These are phyloP conservation scores for Tulasnella sp. DNA, from an alignment of 768 basidiomycete genomes.

Conservation along the genomic window DNA sequence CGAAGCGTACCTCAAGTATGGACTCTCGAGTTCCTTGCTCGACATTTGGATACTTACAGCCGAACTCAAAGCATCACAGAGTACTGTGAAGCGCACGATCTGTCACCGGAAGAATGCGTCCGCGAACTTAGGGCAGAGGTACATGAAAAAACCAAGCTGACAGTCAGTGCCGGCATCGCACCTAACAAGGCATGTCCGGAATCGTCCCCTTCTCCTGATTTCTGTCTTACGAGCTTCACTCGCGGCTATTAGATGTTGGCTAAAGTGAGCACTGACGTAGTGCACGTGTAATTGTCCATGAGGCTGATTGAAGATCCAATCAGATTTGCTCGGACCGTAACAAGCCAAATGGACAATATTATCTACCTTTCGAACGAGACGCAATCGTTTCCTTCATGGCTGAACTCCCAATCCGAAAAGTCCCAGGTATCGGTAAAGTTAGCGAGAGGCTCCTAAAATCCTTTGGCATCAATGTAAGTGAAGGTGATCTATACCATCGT, in stretches of 20 bases:
- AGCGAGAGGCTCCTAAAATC: slow-evolving; percentile 85
- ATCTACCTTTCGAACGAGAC: slow-evolving; percentile 65
- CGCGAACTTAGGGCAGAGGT: slow-evolving; percentile 74
- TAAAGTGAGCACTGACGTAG: slow-evolving; percentile 59
- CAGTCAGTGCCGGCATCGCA: slow-evolving; percentile 94
- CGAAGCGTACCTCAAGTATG: slow-evolving; percentile 89
- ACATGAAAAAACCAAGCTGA: slow-evolving; percentile 76
- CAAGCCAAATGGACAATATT: slow-evolving; percentile 93
- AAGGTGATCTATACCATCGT: not conserved
- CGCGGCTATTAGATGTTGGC: slow-evolving; percentile 71
- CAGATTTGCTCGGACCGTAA: slow-evolving; percentile 95
- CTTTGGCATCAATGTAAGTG: slow-evolving; percentile 76
- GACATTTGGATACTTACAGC: not conserved
- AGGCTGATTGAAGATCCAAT: slow-evolving; percentile 7
- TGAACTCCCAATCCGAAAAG: slow-evolving; percentile 78
- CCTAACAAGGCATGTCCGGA: slow-evolving; percentile 76
- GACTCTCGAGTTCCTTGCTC: slow-evolving; percentile 17
- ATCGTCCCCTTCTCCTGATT: too few species aligned
- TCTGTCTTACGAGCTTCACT: not conserved
- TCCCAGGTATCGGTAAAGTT: slow-evolving; percentile 90
- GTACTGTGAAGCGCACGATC: slow-evolving; percentile 70
- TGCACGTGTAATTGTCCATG: slow-evolving; percentile 39
- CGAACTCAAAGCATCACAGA: slow-evolving; percentile 65
- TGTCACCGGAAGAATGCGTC: slow-evolving; percentile 76
- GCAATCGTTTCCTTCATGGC: slow-evolving; percentile 76